Conservation (phyloP, 768 basidiomycete species). For the Daedalea quercina region DNA sequence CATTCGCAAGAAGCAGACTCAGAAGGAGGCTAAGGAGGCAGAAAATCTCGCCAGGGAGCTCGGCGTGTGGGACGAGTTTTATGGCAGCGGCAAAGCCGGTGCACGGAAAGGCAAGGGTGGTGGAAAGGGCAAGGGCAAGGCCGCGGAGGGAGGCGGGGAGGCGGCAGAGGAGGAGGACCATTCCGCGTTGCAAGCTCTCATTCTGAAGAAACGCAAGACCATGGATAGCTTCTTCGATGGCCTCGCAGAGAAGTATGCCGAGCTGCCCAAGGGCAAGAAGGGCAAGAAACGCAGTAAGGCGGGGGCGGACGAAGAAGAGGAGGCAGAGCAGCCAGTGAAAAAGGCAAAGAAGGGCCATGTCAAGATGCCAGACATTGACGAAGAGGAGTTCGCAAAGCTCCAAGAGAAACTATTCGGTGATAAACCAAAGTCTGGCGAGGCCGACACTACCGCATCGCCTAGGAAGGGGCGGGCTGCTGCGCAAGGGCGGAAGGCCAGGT, state of each 20-base stretch:
- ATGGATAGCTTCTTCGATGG: slow-evolving; percentile 68
- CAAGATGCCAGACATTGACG: slow-evolving; percentile 52
- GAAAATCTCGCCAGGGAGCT: slow-evolving; percentile 79
- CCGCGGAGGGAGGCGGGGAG: slow-evolving; percentile 21
- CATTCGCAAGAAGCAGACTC: slow-evolving; percentile 63
- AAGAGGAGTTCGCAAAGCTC: slow-evolving; percentile 56
- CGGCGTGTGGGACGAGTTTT: slow-evolving; percentile 94
- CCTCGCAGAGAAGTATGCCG: slow-evolving; percentile 69
- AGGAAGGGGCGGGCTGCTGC: slow-evolving; percentile 15
- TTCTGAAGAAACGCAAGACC: slow-evolving; percentile 68
- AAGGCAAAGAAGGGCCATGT: slow-evolving; percentile 30
- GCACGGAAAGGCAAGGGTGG: slow-evolving; percentile 51
- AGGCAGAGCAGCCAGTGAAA: slow-evolving; percentile 26
- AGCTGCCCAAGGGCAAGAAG: slow-evolving; percentile 45
- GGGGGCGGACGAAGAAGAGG: slow-evolving; percentile 37
- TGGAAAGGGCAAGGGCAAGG: slow-evolving; percentile 38
- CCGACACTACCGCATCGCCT: slow-evolving; percentile 9
- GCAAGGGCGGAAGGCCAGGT: not conserved
- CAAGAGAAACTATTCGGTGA: slow-evolving; percentile 51
- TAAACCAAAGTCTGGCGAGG: slow-evolving; percentile 28
- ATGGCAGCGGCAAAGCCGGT: slow-evolving; percentile 66
- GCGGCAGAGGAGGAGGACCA: slow-evolving; percentile 55
- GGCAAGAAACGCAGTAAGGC: slow-evolving; percentile 32
- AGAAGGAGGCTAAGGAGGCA: slow-evolving; percentile 80
- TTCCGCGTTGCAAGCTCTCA: slow-evolving; percentile 73